Percentiles rank a stretch among this genome's conserved stretches.
These are phyloP conservation scores for Polygonum aviculare DNA, from an alignment of 148 eudicot species.

Conservation along the genomic window DNA sequence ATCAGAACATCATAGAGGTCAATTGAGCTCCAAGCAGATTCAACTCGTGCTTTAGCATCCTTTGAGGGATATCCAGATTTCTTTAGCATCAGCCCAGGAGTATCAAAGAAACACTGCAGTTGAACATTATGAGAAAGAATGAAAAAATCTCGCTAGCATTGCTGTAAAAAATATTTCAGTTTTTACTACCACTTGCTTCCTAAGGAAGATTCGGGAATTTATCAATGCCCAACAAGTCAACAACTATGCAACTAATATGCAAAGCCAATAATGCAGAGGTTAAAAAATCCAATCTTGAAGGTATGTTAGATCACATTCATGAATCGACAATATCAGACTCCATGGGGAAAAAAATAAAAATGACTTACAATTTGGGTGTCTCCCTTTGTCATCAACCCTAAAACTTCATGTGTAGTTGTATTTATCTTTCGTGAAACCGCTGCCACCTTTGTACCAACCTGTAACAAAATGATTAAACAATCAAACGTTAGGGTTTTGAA, in stretches of 20 bases:
- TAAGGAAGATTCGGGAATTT: background rate
- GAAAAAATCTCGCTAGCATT: background rate
- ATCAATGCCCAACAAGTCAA: background rate
- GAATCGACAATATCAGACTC: background rate
- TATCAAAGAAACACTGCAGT: slow-evolving; percentile 92
- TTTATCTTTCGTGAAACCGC: slow-evolving; percentile 94
- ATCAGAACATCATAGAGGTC: slow-evolving; percentile 72
- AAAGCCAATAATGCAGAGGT: background rate
- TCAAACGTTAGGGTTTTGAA: background rate
- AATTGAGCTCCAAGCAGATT: slow-evolving; percentile 81
- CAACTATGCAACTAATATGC: background rate
- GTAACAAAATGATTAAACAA: slow-evolving; percentile 14
- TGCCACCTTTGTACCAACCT: slow-evolving; percentile 95
- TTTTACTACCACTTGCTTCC: background rate
- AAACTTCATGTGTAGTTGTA: slow-evolving; percentile 89
- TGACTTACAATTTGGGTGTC: slow-evolving; percentile 77
- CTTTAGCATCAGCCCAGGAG: slow-evolving; percentile 83
- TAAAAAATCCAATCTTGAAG: background rate
- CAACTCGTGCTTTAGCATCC: slow-evolving; percentile 60
- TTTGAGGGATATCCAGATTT: slow-evolving; percentile 56
- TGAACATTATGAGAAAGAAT: background rate
- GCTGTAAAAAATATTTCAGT: background rate
- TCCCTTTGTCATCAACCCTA: slow-evolving; percentile 89
- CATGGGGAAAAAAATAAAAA: background rate
- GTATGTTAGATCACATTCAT: slow-evolving; percentile 7